Conservation (phyloP, 164 flowering plant species). For the Kalanchoe fedtschenkoi region DNA sequence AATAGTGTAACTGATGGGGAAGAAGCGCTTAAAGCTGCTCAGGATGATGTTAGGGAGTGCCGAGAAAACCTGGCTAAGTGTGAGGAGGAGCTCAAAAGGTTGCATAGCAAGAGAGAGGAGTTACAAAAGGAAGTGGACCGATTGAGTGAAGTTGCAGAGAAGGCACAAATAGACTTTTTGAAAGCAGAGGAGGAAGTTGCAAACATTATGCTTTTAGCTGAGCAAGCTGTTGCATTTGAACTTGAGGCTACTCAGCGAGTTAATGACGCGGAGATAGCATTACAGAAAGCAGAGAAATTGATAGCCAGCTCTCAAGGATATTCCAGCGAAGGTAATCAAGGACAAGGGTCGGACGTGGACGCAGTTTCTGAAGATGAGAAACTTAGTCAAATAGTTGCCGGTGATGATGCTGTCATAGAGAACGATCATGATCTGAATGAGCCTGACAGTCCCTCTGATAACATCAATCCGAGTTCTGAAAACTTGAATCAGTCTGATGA, state of each 20-base stretch:
- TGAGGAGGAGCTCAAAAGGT: constrained; percentile 46
- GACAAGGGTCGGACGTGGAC: constrained; percentile 22
- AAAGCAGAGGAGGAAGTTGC: constrained; percentile 96
- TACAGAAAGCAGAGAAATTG: constrained; percentile 62
- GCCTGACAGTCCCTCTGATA: constrained; percentile 23
- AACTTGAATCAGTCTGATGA: constrained; percentile 27
- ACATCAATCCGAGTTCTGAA: constrained; percentile 21
- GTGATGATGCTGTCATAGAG: constrained; percentile 18
- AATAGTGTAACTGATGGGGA: constrained; percentile 28
- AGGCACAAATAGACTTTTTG: constrained; percentile 47
- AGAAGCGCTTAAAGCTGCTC: constrained; percentile 37
- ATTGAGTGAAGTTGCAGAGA: constrained; percentile 65
- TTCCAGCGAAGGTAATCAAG: constrained; percentile 23
- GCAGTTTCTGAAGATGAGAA: constrained; percentile 27
- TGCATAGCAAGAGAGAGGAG: constrained; percentile 64
- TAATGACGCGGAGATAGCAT: constrained; percentile 85
- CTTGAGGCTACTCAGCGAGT: constrained; percentile 76
- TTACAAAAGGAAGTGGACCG: constrained; percentile 68
- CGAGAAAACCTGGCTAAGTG: constrained; percentile 32
- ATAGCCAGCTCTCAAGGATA: constrained; percentile 26
- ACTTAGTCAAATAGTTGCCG: constrained; percentile 13
- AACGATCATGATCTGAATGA: constrained; percentile 20
- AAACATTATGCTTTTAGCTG: constrained; percentile 88
- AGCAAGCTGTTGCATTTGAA: constrained; percentile 94
- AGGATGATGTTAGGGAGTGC: constrained; percentile 49